Conservation (phyloP, 345 rosid species). For the Citrus mangshanensis region DNA sequence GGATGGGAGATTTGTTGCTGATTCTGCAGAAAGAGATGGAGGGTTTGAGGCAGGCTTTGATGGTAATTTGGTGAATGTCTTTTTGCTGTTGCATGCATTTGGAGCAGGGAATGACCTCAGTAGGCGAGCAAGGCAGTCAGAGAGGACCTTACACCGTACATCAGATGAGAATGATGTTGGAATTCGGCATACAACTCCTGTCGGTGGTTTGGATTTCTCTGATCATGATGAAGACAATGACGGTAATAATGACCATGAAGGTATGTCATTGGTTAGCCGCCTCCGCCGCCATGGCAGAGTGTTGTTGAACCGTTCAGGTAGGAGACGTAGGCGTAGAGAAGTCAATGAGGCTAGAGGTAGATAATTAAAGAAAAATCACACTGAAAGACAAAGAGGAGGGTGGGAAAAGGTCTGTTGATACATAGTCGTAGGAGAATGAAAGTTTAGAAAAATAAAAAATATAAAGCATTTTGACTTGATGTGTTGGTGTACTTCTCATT, state of each 20-base stretch:
- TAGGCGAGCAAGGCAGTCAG: conserved; percentile 42
- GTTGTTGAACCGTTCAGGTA: conserved; percentile 63
- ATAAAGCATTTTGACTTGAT: conserved; percentile 12
- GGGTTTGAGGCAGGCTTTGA: conserved; percentile 52
- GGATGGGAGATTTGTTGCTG: conserved; percentile 32
- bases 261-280: conserved; percentile 56
- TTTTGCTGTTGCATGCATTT: conserved; percentile 73
- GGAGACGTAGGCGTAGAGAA: conserved; percentile 77
- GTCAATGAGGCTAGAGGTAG: conserved; percentile 24
- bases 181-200: conserved; percentile 19
- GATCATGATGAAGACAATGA: conserved; percentile 44
- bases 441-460: conserved; percentile 8
- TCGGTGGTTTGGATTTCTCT: conserved; percentile 33
- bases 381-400: conserved; percentile 7
- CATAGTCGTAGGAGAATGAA: conserved; percentile 10
- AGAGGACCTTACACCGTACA: conserved; percentile 22
- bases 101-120: conserved; percentile 55
- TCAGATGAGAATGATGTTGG: conserved; percentile 34
- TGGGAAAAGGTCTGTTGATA: conserved; percentile 11
- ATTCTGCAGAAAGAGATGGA: conserved; percentile 32
- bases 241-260: conserved; percentile 26
- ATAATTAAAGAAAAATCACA: neutral
- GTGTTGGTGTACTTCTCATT: conserved; percentile 18
- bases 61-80: conserved; percentile 58
- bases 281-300: conserved; percentile 63